phyloP scores from a whole-genome alignment of 306 rosid genomes.

The Boehmeria nivea region DNA sequence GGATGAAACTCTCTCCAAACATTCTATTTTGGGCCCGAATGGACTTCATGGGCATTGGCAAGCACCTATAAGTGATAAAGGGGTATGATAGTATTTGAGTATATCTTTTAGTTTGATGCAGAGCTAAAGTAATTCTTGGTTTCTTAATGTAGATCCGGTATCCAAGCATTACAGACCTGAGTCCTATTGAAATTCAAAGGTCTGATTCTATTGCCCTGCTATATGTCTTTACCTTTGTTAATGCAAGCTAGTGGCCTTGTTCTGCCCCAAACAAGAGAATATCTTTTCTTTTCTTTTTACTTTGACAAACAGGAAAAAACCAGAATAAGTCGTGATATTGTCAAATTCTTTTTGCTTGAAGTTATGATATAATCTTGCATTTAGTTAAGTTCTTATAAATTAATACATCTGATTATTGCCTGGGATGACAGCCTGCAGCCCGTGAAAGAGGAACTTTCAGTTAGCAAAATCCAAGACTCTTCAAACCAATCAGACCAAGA shows the following conservation, averaged over 20 bases:
- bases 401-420: conserved; percentile 19
- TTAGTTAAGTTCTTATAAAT: conserved; percentile 13
- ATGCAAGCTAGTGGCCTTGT: too few relatives aligned
- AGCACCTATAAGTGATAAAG: conserved; percentile 57
- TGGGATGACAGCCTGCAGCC: conserved; percentile 48
- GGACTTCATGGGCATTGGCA: conserved; percentile 82
- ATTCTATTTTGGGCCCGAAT: conserved; percentile 83
- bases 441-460: conserved; percentile 32
- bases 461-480: conserved; percentile 3
- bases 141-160: conserved; percentile 64
- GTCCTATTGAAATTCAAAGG: conserved; percentile 76
- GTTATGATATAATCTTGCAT: conserved; percentile 9
- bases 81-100: conserved; percentile 48
- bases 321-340: neutral
- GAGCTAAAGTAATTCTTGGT: conserved; percentile 36
- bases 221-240: conserved; percentile 8
- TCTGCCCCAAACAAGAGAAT: too few relatives aligned
- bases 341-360: neutral
- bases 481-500: conserved; percentile 28
- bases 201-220: conserved; percentile 26
- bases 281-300: too few relatives aligned
- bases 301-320: too few relatives aligned
- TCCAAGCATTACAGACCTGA: conserved; percentile 71
- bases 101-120: conserved; percentile 19
- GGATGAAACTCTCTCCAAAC: conserved; percentile 78